Evolutionary conservation across 441 rosid species (phyloP).

Genomic region (Eutrema salsugineum): DNA sequence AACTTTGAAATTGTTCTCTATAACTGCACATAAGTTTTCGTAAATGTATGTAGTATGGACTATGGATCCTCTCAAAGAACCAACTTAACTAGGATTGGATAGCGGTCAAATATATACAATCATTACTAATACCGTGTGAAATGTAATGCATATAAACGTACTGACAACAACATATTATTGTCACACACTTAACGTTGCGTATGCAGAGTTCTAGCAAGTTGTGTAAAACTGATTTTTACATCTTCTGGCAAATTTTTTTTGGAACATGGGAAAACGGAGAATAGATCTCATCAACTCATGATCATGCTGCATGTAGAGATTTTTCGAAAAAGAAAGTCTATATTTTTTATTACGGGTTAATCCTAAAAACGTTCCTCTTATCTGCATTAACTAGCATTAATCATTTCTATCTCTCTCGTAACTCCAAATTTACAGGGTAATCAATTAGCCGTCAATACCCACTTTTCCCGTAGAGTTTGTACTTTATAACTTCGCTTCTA

Average conservation of each 20-base stretch:
- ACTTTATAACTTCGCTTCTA: neutral
- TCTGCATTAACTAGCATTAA: slow-evolving; percentile 2
- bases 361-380: neutral
- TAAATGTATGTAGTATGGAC: neutral
- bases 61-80: neutral
- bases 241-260: neutral
- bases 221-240: neutral
- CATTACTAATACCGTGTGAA: neutral
- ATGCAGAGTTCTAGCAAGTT: neutral
- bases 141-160: too few relatives aligned
- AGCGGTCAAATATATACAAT: neutral
- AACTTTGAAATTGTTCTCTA: neutral
- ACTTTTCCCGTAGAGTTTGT: neutral
- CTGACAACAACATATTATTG: too few relatives aligned
- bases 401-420: slow-evolving; percentile 23
- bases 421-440: slow-evolving; percentile 14
- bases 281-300: neutral
- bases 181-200: too few relatives aligned
- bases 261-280: neutral
- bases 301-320: neutral
- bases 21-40: neutral
- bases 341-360: neutral
- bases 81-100: too few relatives aligned
- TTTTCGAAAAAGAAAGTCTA: neutral
- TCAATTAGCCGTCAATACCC: slow-evolving; percentile 15